Base-by-base conservation (phyloP, 2,329 filamentous ascomycete species). In the Lecanoromycetidae sp. region DNA sequence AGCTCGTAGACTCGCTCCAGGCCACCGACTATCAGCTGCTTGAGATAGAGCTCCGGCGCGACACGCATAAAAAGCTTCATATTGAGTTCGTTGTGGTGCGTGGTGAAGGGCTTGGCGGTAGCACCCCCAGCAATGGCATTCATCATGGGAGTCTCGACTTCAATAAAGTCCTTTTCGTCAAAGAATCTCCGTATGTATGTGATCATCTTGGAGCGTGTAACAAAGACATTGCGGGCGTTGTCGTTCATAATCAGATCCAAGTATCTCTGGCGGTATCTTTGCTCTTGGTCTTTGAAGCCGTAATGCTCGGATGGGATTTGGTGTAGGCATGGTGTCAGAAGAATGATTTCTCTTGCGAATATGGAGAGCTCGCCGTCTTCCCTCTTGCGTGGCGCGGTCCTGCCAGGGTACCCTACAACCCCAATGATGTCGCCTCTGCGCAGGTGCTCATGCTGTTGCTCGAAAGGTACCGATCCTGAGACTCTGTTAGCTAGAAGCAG, bases 191-290 rank as follows among this genome's bases (percentile, higher is more conserved):
- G 85, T 56, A 98, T 83, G 63, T 87, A 95, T 52, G 77, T 80
- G 61, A 94, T 79, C 60, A 96, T 88, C 76, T 86, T 87, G 60
- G 86, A 79, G 46, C 91, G 79, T 32, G 84, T 87, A 59, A 87
- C 75, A 65, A 96, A 84, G 49, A 88, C 83, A 51, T 93, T 77
- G 46, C 87, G 79, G 37, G 84, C 86, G 53, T 75, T 75, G 60
- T 94, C 84, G 68, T 98, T 95, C 82, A 96, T 94, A 67, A 98
- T 91, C 57, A 98, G 72, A 66, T 98, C 91, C 44, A 98, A 79
- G 65, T 94, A 94, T 51, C 90, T 79, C 71, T 94, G 85, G 58
- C 93, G 84, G 75, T 87, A 88, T 52, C 91, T 80, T 66, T 88
- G 84, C 68, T 98, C 91, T 62, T 87, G 79, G 63, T 96, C 88